phyloP scores from a whole-genome alignment of 352 stramenopile genomes.

The Phytophthora megakarya region DNA sequence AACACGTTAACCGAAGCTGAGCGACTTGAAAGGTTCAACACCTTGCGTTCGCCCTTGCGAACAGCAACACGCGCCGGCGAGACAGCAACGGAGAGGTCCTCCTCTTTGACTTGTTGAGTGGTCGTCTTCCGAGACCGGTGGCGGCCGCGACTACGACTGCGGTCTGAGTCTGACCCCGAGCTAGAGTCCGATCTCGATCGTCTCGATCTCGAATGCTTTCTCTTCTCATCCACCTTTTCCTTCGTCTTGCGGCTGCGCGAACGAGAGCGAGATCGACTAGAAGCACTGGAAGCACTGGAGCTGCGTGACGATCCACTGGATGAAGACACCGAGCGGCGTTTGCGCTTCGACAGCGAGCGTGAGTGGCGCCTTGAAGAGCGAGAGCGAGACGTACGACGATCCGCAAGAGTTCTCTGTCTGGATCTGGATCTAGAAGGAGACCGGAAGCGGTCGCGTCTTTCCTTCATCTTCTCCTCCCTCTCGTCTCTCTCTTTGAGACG shows the following conservation, averaged over 20 bases:
- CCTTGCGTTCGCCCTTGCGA: slow-evolving; percentile 39
- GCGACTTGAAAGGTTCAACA: slow-evolving; percentile 33
- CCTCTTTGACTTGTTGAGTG: slow-evolving; percentile 19
- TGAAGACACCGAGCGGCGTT: slow-evolving; percentile 31
- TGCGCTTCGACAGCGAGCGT: slow-evolving; percentile 6
- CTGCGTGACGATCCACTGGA: slow-evolving; percentile 29
- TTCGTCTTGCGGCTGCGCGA: slow-evolving; percentile 27
- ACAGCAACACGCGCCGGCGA: slow-evolving; percentile 26
- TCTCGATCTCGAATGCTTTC: no score
- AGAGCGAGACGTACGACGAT: slow-evolving; percentile 19
- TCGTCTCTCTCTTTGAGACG: slow-evolving; percentile 51
- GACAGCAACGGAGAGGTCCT: slow-evolving; percentile 11
- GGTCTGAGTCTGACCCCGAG: slow-evolving; percentile 13
- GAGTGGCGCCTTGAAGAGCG: no score
- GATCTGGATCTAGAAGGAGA: slow-evolving; percentile 25
- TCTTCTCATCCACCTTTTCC: slow-evolving; percentile 8
- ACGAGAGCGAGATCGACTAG: slow-evolving; percentile 31
- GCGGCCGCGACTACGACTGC: slow-evolving; percentile 1
- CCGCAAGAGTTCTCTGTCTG: slow-evolving; percentile 17
- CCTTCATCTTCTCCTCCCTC: slow-evolving; percentile 31
- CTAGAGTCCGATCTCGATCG: slow-evolving; percentile 21
- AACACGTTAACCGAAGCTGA: slow-evolving; percentile 26
- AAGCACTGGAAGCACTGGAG: slow-evolving; percentile 19
- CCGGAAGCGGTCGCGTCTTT: slow-evolving; percentile 38
- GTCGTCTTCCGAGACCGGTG: slow-evolving; percentile 1